phyloP scores from a whole-genome alignment of 768 basidiomycete species.

The Phlegmacium glaucopus region DNA sequence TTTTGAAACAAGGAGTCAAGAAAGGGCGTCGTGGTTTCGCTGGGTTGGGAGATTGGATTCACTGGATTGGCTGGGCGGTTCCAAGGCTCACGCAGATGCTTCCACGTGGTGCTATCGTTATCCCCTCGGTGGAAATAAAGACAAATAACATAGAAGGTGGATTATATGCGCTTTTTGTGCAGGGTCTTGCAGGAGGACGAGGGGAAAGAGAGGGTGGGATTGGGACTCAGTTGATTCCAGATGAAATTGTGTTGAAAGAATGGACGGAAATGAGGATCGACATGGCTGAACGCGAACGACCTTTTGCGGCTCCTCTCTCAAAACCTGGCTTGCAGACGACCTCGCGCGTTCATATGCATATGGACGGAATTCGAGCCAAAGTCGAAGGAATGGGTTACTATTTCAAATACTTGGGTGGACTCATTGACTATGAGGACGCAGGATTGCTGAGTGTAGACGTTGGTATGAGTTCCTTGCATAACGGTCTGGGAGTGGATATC shows the following conservation, averaged over 20 bases:
- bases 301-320: neutral
- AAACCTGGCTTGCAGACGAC: conserved; percentile 17
- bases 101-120: conserved; percentile 25
- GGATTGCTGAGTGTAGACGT: conserved; percentile 34
- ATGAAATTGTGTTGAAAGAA: conserved; percentile 29
- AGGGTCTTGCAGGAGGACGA: conserved; percentile 13
- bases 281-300: conserved; percentile 18
- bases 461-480: conserved; percentile 19
- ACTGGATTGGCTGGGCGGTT: conserved; percentile 30
- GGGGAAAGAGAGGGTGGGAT: conserved; percentile 16
- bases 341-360: conserved; percentile 23
- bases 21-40: conserved; percentile 3
- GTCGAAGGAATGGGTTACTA: conserved; percentile 36
- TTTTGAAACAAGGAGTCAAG: conserved; percentile 7
- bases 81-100: conserved; percentile 28
- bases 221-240: conserved; percentile 28
- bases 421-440: conserved; percentile 34
- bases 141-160: conserved; percentile 29
- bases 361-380: conserved; percentile 33
- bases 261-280: conserved; percentile 34
- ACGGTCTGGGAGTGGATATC: conserved; percentile 26
- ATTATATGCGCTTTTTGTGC: conserved; percentile 29
- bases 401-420: conserved; percentile 24
- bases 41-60: conserved; percentile 20
- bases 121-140: conserved; percentile 37